Evolutionary conservation across 192 early-diverging fungal species (phyloP), one percentile per base, ranked within the genome.

Genomic region (Podila minutissima): DNA sequence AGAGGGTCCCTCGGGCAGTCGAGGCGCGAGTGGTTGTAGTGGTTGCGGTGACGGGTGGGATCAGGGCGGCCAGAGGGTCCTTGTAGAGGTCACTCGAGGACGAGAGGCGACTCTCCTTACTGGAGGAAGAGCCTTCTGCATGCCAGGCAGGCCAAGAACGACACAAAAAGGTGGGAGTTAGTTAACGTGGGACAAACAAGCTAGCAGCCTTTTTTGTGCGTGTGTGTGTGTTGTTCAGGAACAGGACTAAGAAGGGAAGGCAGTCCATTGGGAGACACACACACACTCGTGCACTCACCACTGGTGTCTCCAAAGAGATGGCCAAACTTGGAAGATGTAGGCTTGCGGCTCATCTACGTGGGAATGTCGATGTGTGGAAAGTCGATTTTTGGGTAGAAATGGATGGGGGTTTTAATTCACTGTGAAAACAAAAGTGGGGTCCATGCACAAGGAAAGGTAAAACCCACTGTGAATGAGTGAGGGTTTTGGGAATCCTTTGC

Each of bases 241-340:
- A 55, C 41, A 46, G 13, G 41, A 41, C 38, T 41, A 41, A 12
- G n/a, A 22, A 58, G 6, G 66, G 31, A 7, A 28, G 3, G 9
- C 6, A 41, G 28, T 32, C 8, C 31, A 33, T n/a, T 37, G 13
- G 13, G 41, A 46, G 15, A 46, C 41, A 12, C 41, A 46, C 41
- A 46, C 41, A 46, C 8, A 11, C 20, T 50, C 75, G 41, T 11
- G 15, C 41, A 46, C 41, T 66, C 73, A 81, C 77, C 77, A 55
- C 38, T 63, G 6, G 74, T 51, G 58, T 81, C 77, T 19, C 77
- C 77, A 72, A 81, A 81, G 66, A 81, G 77, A 66, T 81, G 77
- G 41, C 77, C 77, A 60, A 81, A 81, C 77, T 81, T 81, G 38
- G 77, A 81, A 20, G 71, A 63, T 24, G 71, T 37, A 9, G 71